Conservation (phyloP, 2,329 filamentous ascomycete species). For the Didymella pomorum region DNA sequence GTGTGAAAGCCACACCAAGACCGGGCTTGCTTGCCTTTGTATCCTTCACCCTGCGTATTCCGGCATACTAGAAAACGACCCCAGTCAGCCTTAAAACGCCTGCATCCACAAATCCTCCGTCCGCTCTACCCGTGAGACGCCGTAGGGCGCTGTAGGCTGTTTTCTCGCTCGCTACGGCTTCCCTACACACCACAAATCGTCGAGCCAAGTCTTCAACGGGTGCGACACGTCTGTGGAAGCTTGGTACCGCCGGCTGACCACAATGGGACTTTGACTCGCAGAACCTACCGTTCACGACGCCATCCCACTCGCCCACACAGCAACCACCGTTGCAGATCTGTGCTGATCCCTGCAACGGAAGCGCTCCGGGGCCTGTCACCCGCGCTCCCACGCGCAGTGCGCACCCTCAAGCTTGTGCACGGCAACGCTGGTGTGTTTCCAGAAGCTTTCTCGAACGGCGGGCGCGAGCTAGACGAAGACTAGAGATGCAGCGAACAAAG, state of each 20-base stretch:
- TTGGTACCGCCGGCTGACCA: neutral
- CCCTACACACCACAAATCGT: constrained; percentile 1
- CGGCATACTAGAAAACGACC: neutral
- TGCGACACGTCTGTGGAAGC: neutral
- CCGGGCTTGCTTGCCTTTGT: constrained; percentile 10
- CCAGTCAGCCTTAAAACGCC: neutral
- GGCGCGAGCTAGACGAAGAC: neutral
- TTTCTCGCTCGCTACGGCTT: constrained; percentile 13
- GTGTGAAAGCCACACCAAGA: constrained; percentile 6
- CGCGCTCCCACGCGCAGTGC: neutral
- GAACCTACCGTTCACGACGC: constrained; percentile 16
- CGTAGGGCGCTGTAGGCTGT: neutral
- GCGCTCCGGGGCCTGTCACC: constrained; percentile 16
- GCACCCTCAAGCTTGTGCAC: neutral
- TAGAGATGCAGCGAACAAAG: constrained; percentile 5
- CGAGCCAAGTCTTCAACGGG: too few species aligned
- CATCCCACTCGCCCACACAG: constrained; percentile 13
- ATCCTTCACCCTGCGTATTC: neutral
- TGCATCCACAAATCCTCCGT: constrained; percentile 13
- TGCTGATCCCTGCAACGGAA: constrained; percentile 13
- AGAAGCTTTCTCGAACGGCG: neutral
- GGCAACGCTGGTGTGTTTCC: neutral
- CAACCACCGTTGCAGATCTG: constrained; percentile 17
- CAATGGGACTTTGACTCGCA: constrained; percentile 6
- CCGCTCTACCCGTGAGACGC: neutral